Percentiles rank a stretch among this genome's conserved stretches.
phyloP scores from a whole-genome alignment of 2,329 filamentous ascomycete species.

The Verticillium albo-atrum region DNA sequence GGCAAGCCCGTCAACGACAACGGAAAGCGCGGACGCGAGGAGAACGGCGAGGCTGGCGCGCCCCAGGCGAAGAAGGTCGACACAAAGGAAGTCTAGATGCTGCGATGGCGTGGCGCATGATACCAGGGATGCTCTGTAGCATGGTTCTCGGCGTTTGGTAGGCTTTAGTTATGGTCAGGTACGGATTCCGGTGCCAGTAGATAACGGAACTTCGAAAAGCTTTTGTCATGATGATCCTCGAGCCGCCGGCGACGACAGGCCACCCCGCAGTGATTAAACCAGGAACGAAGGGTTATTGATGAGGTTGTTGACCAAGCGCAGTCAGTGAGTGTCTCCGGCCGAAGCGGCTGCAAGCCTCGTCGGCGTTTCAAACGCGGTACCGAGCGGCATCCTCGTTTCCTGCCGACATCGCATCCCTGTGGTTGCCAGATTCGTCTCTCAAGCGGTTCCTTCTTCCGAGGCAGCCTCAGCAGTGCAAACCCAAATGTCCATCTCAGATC shows the following conservation, averaged over 20 bases:
- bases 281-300: no score
- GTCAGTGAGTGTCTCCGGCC: neutral
- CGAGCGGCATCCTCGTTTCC: neutral
- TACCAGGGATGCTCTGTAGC: neutral
- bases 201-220: neutral
- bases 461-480: neutral
- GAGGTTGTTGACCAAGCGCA: neutral
- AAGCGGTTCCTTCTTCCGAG: no score
- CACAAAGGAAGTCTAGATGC: constrained; percentile 34
- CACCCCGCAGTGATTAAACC: neutral
- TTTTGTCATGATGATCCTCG: neutral
- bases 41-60: constrained; percentile 37
- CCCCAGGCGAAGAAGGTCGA: constrained; percentile 61
- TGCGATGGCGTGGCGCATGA: neutral
- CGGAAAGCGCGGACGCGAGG: constrained; percentile 52
- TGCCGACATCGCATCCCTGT: neutral
- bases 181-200: neutral
- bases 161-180: neutral
- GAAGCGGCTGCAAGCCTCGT: neutral
- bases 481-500: neutral
- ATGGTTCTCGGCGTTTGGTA: neutral
- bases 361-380: neutral
- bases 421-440: no score
- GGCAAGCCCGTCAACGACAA: constrained; percentile 29
- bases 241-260: neutral